phyloP scores from a whole-genome alignment of 2,329 filamentous ascomycete genomes.

The Clonostachys rosea region DNA sequence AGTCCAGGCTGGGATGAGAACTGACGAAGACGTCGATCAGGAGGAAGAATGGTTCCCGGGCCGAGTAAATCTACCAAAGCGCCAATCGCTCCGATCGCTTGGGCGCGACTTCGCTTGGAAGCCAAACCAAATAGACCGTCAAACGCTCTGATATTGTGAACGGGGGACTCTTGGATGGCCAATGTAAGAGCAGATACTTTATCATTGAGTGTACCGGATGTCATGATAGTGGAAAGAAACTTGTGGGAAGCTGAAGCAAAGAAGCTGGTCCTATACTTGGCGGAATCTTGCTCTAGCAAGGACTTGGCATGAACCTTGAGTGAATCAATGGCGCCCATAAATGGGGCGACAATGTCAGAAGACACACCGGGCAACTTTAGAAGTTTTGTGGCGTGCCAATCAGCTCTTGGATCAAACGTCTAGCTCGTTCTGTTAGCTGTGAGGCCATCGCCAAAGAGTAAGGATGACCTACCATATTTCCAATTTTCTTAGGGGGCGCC shows the following conservation, averaged over 20 bases:
- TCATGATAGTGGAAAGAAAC: constrained; percentile 96
- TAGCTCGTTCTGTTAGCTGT: constrained; percentile 29
- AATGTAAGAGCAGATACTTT: constrained; percentile 94
- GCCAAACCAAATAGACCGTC: constrained; percentile 79
- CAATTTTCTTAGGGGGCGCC: constrained; percentile 15
- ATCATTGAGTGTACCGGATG: constrained; percentile 91
- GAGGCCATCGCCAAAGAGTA: constrained; percentile 7
- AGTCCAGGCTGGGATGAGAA: constrained; percentile 80
- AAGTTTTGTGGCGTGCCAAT: constrained; percentile 48
- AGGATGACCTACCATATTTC: constrained; percentile 23
- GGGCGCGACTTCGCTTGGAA: constrained; percentile 89
- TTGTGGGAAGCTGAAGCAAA: constrained; percentile 85
- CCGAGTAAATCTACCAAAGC: constrained; percentile 93
- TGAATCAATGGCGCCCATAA: constrained; percentile 36
- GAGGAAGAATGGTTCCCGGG: constrained; percentile 79
- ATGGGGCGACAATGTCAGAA: constrained; percentile 38
- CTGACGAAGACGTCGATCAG: constrained; percentile 72
- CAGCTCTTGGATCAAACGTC: constrained; percentile 52
- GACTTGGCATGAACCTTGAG: constrained; percentile 67
- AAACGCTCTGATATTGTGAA: constrained; percentile 87
- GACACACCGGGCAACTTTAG: constrained; percentile 34
- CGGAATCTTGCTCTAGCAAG: constrained; percentile 74
- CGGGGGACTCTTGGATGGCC: constrained; percentile 89
- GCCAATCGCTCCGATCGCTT: constrained; percentile 87
- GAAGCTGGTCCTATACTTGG: constrained; percentile 67